phyloP scores from a whole-genome alignment of 1,284 basidiomycete species.

The Leccinum insolens region DNA sequence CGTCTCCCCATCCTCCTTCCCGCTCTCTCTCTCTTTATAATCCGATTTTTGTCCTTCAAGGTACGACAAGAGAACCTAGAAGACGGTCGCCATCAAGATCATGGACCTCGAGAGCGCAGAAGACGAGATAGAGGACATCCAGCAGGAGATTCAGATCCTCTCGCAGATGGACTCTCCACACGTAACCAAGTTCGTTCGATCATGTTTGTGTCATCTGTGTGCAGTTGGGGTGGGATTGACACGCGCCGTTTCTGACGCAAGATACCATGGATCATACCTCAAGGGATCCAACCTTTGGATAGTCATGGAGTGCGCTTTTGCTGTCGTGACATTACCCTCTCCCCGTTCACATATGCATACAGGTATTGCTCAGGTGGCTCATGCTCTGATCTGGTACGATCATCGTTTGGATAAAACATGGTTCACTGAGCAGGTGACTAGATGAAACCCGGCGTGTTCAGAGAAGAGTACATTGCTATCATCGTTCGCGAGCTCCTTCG shows the following conservation, averaged over 20 bases:
- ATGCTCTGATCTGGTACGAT: slow-evolving; percentile 77
- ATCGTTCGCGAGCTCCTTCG: slow-evolving; percentile 90
- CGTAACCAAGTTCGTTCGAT: slow-evolving; percentile 83
- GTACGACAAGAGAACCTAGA: slow-evolving; percentile 90
- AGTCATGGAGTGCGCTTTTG: slow-evolving; percentile 89
- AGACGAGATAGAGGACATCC: slow-evolving; percentile 99
- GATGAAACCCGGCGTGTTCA: slow-evolving; percentile 98
- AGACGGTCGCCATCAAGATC: slow-evolving; percentile 97
- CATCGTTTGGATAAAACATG: slow-evolving; percentile 10
- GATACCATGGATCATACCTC: slow-evolving; percentile 95
- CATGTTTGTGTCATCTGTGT: slow-evolving; percentile 24
- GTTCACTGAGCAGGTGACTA: slow-evolving; percentile 39
- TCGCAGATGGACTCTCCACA: slow-evolving; percentile 96
- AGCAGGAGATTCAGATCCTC: slow-evolving; percentile 98
- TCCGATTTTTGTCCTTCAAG: slow-evolving; percentile 40
- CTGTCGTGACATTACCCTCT: slow-evolving; percentile 10
- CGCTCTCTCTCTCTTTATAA: background rate
- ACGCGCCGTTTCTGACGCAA: slow-evolving; percentile 38
- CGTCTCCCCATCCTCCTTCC: slow-evolving; percentile 12
- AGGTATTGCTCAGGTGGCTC: slow-evolving; percentile 88
- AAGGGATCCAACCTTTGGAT: slow-evolving; percentile 98
- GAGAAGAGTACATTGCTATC: slow-evolving; percentile 99
- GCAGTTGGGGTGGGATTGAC: slow-evolving; percentile 33
- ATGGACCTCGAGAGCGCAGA: slow-evolving; percentile 99
- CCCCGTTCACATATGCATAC: slow-evolving; percentile 18